Conservation (phyloP, 1,284 basidiomycete genomes). For the Malassezia sympodialis region DNA sequence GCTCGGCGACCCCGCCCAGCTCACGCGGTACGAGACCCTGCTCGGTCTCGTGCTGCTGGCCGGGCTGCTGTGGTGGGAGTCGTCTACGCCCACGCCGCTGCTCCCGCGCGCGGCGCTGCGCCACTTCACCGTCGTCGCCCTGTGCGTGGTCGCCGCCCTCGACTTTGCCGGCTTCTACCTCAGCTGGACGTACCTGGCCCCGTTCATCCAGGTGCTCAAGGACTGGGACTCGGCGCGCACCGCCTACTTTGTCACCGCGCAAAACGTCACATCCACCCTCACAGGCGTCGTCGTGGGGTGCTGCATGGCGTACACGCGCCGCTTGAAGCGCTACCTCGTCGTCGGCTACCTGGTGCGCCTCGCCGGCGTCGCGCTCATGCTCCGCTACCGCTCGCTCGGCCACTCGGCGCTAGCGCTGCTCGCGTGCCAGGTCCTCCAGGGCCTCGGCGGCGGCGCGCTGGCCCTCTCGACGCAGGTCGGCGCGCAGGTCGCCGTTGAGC, state of each 20-base stretch:
- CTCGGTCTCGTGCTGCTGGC: conserved; percentile 49
- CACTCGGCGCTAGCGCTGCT: conserved; percentile 51
- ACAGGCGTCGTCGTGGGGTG: conserved; percentile 59
- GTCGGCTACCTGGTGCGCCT: conserved; percentile 61
- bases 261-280: conserved; percentile 58
- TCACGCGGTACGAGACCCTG: conserved; percentile 24
- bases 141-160: conserved; percentile 44
- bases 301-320: conserved; percentile 54
- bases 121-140: conserved; percentile 44
- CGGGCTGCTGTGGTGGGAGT: conserved; percentile 51
- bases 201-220: conserved; percentile 43
- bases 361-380: conserved; percentile 53
- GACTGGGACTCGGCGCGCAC: conserved; percentile 44
- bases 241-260: conserved; percentile 44
- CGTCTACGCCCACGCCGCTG: conserved; percentile 50
- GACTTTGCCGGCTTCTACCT: conserved; percentile 50
- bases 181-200: conserved; percentile 44
- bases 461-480: conserved; percentile 62
- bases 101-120: conserved; percentile 49
- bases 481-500: conserved; percentile 66
- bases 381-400: conserved; percentile 58
- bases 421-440: conserved; percentile 59
- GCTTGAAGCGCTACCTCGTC: conserved; percentile 61
- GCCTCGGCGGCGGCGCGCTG: conserved; percentile 67
- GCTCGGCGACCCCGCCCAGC: neutral